phyloP scores from a whole-genome alignment of 768 basidiomycete species.

The Cyathus striatus region DNA sequence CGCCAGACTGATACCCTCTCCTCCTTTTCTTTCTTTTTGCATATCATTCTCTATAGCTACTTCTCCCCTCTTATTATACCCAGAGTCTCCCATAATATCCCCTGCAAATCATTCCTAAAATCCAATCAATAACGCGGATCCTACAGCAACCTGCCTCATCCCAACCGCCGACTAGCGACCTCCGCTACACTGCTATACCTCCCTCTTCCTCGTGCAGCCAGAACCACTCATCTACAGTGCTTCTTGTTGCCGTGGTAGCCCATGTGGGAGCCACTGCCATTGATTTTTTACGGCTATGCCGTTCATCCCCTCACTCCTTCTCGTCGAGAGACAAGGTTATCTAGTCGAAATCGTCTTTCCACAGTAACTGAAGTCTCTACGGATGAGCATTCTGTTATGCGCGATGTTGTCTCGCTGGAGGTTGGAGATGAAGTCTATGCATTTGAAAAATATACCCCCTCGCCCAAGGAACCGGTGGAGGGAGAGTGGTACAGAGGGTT shows the following conservation, averaged over 20 bases:
- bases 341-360: constrained; percentile 50
- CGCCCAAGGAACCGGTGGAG: constrained; percentile 62
- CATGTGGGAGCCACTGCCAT: constrained; percentile 52
- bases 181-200: too few relatives aligned
- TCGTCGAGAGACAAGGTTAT: constrained; percentile 65
- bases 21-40: too few relatives aligned
- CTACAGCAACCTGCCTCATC: too few relatives aligned
- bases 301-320: constrained; percentile 78
- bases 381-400: constrained; percentile 59
- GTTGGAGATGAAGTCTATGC: constrained; percentile 97
- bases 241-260: not conserved
- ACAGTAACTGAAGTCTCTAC: constrained; percentile 59
- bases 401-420: constrained; percentile 81
- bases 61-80: too few relatives aligned
- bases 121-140: too few relatives aligned
- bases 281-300: constrained; percentile 88
- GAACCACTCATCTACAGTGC: not conserved
- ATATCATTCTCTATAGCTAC: too few relatives aligned
- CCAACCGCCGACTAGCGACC: not conserved
- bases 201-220: too few relatives aligned
- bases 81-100: too few relatives aligned
- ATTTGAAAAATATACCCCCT: constrained; percentile 84
- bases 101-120: too few relatives aligned
- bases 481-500: constrained; percentile 94
- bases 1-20: too few relatives aligned